Evolutionary conservation across 2,329 filamentous ascomycete genomes (phyloP).

Genomic region (Cercospora sp.): DNA sequence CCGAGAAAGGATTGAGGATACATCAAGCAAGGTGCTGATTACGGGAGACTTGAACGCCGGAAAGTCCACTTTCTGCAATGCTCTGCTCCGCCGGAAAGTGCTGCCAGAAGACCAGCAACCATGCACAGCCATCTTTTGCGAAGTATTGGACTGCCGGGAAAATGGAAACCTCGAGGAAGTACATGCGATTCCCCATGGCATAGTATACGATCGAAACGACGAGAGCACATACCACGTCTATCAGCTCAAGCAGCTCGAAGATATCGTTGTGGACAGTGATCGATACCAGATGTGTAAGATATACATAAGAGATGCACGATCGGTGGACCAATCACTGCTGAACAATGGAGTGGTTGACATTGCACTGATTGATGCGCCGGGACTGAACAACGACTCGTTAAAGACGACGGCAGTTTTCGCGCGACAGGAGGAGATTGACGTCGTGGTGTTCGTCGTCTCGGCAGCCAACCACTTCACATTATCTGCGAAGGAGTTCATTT

Average conservation of each 20-base stretch:
- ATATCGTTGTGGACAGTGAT: slow-evolving; percentile 84
- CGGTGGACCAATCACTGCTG: slow-evolving; percentile 87
- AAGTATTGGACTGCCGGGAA: slow-evolving; percentile 88
- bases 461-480: slow-evolving; percentile 97
- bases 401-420: slow-evolving; percentile 98
- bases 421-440: slow-evolving; percentile 95
- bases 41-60: slow-evolving; percentile 96
- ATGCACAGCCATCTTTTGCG: slow-evolving; percentile 97
- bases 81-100: slow-evolving; percentile 86
- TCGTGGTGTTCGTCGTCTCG: slow-evolving; percentile 97
- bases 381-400: slow-evolving; percentile 90
- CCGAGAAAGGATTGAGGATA: slow-evolving; percentile 93
- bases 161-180: slow-evolving; percentile 93
- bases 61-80: slow-evolving; percentile 98
- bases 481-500: slow-evolving; percentile 96
- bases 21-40: slow-evolving; percentile 91
- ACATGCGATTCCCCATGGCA: slow-evolving; percentile 84
- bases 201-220: slow-evolving; percentile 80
- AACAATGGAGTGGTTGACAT: slow-evolving; percentile 99
- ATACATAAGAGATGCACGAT: slow-evolving; percentile 85
- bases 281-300: slow-evolving; percentile 95
- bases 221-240: slow-evolving; percentile 94
- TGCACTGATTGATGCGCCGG: slow-evolving; percentile 92
- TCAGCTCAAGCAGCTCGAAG: slow-evolving; percentile 73
- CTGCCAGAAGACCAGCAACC: slow-evolving; percentile 96